Conservation (phyloP, 2,329 filamentous ascomycete genomes). For the Verticillium longisporum region DNA sequence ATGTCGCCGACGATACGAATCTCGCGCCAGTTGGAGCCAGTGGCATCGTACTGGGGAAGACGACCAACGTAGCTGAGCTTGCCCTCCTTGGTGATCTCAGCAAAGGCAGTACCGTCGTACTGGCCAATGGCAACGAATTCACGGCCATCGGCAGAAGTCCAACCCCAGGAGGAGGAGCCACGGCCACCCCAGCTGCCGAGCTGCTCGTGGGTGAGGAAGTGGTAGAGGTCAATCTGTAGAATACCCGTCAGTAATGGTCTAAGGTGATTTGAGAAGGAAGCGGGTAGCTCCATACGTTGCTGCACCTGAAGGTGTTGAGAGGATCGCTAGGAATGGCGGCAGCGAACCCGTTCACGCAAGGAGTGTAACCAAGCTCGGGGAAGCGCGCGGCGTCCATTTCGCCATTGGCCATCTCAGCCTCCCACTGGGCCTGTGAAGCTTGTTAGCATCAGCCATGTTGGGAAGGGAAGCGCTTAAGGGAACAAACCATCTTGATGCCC, state of each 20-base stretch:
- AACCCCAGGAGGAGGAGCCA: conserved; percentile 41
- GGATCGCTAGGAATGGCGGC: conserved; percentile 35
- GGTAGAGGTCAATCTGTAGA: conserved; percentile 23
- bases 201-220: conserved; percentile 26
- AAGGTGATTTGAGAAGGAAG: too few relatives aligned
- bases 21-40: conserved; percentile 43
- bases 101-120: conserved; percentile 46
- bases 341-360: conserved; percentile 35
- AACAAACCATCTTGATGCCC: conserved; percentile 16
- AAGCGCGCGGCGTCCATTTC: conserved; percentile 25
- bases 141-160: conserved; percentile 43
- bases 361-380: conserved; percentile 28
- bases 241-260: neutral
- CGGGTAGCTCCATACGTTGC: conserved; percentile 25
- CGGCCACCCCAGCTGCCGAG: conserved; percentile 24
- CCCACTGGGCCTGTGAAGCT: conserved; percentile 21
- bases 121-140: conserved; percentile 50
- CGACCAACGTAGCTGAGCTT: conserved; percentile 47
- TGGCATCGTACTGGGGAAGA: conserved; percentile 37
- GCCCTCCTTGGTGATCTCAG: conserved; percentile 41
- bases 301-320: conserved; percentile 40
- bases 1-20: conserved; percentile 34
- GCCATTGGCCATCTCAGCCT: conserved; percentile 23
- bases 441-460: neutral
- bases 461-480: neutral